Percentiles rank a stretch among this genome's conserved stretches.
phyloP scores from a whole-genome alignment of 352 stramenopile genomes.

The Phytophthora pisi region DNA sequence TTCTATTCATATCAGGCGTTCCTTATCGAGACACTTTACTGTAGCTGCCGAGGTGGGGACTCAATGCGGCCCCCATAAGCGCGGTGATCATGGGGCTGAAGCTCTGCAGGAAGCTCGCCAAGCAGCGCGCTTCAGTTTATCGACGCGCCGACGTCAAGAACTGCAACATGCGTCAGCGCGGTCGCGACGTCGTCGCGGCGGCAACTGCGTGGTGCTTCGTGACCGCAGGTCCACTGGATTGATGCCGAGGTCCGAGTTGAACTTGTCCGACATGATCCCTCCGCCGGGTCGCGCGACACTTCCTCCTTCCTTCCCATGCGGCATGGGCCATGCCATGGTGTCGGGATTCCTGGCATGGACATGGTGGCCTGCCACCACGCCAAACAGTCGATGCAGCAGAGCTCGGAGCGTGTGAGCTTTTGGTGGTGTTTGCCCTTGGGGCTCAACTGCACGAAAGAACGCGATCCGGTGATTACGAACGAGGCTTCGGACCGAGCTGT shows the following conservation, averaged over 20 bases:
- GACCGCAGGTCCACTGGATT: constrained; percentile 17
- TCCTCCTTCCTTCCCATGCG: constrained; percentile 5
- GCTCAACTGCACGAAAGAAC: constrained; percentile 23
- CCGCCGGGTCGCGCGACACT: not conserved
- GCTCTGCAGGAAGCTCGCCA: not conserved
- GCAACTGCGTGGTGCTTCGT: constrained; percentile 14
- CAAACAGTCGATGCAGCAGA: not conserved
- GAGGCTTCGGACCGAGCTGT: constrained; percentile 19
- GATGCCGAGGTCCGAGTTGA: constrained; percentile 24
- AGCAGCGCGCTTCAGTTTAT: constrained; percentile 20
- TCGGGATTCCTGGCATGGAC: not conserved
- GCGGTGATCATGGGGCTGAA: too few relatives aligned
- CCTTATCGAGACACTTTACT: too few relatives aligned
- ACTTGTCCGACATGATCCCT: constrained; percentile 4
- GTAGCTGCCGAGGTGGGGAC: too few relatives aligned
- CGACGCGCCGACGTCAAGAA: constrained; percentile 9
- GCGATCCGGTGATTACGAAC: constrained; percentile 22
- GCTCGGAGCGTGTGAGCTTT: constrained; percentile 11
- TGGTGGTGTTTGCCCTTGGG: constrained; percentile 28
- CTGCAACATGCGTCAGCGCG: not conserved
- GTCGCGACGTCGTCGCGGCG: not conserved
- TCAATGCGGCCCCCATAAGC: too few relatives aligned
- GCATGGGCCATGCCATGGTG: constrained; percentile 2
- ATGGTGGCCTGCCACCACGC: not conserved
- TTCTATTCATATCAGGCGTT: too few relatives aligned